Percentiles rank a stretch among this genome's conserved stretches.
phyloP scores from a whole-genome alignment of 2,329 filamentous ascomycete genomes.

The Colletotrichum sp. region DNA sequence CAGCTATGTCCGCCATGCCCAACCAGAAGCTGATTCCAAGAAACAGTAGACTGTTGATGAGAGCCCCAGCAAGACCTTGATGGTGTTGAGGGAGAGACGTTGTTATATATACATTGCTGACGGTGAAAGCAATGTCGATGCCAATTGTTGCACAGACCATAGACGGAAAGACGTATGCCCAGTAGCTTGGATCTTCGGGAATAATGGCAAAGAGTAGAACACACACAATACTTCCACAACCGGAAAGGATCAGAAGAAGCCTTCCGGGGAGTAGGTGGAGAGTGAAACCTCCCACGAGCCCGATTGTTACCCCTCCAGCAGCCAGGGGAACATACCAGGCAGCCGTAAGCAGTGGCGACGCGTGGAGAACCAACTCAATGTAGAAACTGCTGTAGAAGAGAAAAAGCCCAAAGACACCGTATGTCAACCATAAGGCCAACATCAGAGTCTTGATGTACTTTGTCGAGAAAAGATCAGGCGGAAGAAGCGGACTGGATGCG shows the following conservation, averaged over 20 bases:
- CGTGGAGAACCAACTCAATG: slow-evolving; percentile 64
- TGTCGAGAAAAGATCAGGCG: slow-evolving; percentile 65
- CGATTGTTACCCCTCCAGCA: slow-evolving; percentile 70
- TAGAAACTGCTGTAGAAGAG: slow-evolving; percentile 70
- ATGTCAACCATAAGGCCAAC: slow-evolving; percentile 62
- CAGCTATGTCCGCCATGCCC: slow-evolving; percentile 70
- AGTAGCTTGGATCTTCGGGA: slow-evolving; percentile 67
- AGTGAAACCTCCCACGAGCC: slow-evolving; percentile 65
- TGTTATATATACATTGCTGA: slow-evolving; percentile 79
- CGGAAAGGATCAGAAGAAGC: slow-evolving; percentile 66
- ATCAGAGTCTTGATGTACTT: slow-evolving; percentile 65
- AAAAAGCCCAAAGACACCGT: slow-evolving; percentile 66
- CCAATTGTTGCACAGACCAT: slow-evolving; percentile 74
- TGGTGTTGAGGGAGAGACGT: slow-evolving; percentile 71
- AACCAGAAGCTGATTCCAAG: slow-evolving; percentile 75
- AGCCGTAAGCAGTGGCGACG: slow-evolving; percentile 64
- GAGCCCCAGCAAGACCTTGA: slow-evolving; percentile 61
- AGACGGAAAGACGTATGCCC: slow-evolving; percentile 75
- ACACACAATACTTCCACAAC: slow-evolving; percentile 61
- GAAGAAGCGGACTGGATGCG: slow-evolving; percentile 64
- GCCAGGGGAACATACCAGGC: slow-evolving; percentile 74
- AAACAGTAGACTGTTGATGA: slow-evolving; percentile 49
- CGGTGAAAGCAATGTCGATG: slow-evolving; percentile 79
- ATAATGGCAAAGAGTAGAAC: slow-evolving; percentile 69
- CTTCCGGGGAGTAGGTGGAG: slow-evolving; percentile 71